A percentile compares a stretch with the other conserved stretches of the same genome.
phyloP scores from a whole-genome alignment of 768 basidiomycete species.

The Dentipellis sp. region DNA sequence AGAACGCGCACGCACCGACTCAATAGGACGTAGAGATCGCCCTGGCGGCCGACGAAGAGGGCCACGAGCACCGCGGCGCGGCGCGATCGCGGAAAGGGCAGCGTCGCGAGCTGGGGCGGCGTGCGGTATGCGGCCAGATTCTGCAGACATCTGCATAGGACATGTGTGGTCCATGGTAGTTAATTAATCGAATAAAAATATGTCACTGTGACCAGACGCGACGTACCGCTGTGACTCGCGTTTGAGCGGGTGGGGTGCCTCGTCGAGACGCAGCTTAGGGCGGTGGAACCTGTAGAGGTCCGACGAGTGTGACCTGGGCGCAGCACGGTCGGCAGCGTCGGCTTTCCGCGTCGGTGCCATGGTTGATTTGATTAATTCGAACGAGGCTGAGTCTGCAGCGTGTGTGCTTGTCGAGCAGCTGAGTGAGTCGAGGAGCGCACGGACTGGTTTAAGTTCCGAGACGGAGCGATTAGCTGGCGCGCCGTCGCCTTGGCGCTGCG shows the following conservation, averaged over 20 bases:
- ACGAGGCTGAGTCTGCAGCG: too few relatives aligned
- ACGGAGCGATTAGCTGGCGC: too few relatives aligned
- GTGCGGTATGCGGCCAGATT: constrained; percentile 8
- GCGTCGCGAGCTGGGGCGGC: constrained; percentile 7
- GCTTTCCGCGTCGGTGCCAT: too few relatives aligned
- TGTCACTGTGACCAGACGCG: neutral
- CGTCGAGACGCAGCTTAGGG: constrained; percentile 8
- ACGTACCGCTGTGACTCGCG: constrained; percentile 10
- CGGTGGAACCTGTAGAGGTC: constrained; percentile 15
- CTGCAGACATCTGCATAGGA: constrained; percentile 3
- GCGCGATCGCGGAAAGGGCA: constrained; percentile 42
- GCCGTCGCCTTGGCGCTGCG: too few relatives aligned
- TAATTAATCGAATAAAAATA: neutral
- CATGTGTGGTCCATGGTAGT: neutral
- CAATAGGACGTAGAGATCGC: constrained; percentile 81
- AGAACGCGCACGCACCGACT: constrained; percentile 45
- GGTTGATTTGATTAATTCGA: too few relatives aligned
- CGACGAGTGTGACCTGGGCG: neutral
- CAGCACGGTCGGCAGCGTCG: neutral
- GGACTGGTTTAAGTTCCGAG: too few relatives aligned
- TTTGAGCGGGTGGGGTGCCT: constrained; percentile 13
- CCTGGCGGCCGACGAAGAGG: constrained; percentile 73
- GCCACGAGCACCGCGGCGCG: constrained; percentile 77
- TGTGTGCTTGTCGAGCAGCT: too few relatives aligned
- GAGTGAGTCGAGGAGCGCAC: too few relatives aligned